A percentile compares a stretch with the other conserved stretches of the same genome.
Conservation (phyloP, 495 filamentous ascomycete genomes). For the Chaetomium fimeti region DNA sequence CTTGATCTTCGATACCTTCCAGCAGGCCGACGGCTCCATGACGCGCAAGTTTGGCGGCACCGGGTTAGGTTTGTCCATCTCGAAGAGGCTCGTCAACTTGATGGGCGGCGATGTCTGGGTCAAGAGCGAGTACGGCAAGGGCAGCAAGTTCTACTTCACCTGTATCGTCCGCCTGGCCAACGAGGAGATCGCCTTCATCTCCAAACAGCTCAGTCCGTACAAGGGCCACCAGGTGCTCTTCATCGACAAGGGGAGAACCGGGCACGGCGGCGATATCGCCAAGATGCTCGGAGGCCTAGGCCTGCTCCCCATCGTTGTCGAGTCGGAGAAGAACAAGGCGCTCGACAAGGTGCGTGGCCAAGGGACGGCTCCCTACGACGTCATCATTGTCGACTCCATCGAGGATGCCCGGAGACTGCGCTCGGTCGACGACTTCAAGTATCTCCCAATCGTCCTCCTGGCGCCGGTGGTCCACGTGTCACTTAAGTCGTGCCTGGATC, state of each 20-base stretch:
- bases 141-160: slow-evolving; percentile 96
- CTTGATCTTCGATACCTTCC: slow-evolving; percentile 99
- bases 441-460: slow-evolving; percentile 91
- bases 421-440: slow-evolving; percentile 91
- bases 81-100: slow-evolving; percentile 88
- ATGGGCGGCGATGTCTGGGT: slow-evolving; percentile 99
- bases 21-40: slow-evolving; percentile 97
- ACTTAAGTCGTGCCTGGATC: slow-evolving; percentile 90
- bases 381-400: slow-evolving; percentile 94
- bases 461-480: slow-evolving; percentile 89
- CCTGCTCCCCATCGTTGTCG: slow-evolving; percentile 77
- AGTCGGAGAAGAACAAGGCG: slow-evolving; percentile 57
- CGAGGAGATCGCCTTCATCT: slow-evolving; percentile 75
- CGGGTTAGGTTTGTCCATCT: slow-evolving; percentile 93
- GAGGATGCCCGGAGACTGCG: slow-evolving; percentile 82
- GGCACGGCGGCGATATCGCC: slow-evolving; percentile 71
- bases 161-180: slow-evolving; percentile 87
- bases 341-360: slow-evolving; percentile 49
- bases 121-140: slow-evolving; percentile 85
- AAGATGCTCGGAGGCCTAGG: slow-evolving; percentile 77
- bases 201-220: slow-evolving; percentile 83
- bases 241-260: slow-evolving; percentile 88
- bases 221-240: slow-evolving; percentile 90
- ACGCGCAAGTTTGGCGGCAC: slow-evolving; percentile 97
- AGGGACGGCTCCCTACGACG: slow-evolving; percentile 75